Base-by-base conservation (phyloP, 257 asterid species). In the Ocimum tenuiflorum region DNA sequence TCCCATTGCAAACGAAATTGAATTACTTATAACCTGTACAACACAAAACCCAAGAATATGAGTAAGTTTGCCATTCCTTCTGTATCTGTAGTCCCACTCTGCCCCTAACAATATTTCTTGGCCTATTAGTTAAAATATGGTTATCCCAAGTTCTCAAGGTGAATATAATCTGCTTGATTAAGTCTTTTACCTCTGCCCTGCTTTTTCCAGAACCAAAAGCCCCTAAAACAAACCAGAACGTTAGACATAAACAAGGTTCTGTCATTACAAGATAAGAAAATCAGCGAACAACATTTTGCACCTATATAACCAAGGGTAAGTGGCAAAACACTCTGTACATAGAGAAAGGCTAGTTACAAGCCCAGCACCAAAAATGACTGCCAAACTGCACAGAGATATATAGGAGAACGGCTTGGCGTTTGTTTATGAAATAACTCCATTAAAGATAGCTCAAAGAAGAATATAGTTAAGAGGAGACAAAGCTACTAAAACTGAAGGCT, bases 291-390 rank as follows among this genome's bases (percentile, higher is more conserved):
- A 46, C 50, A 60, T 42, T 70, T 13, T 74, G 45, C 60, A 91
- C 98, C 98, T 72, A 91, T 91, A 78, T 91, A 91, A 75, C 98
- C 96, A 79, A 89, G 98, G 67, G 96, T 91, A 60, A 89, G 91
- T 42, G 98, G 98, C 75, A 91, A 62, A 76, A 91, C 96, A 73
- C 98, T 91, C 67, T n/a, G 98, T 91, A 70, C 96, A 91, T 12
- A 96, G 96, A n/a, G 98, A 91, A 71, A 91, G 95, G 82, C 98
- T 89, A 64, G 96, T 91, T 24, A 89, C 98, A 50, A 91, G 95
- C 57, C 98, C 98, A 3, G 98, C 98, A 58, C 96, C 95, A 69
- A 91, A 91, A 74, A 91, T 91, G 73, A 89, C 96, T 14, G 89
- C 90, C 81, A 91, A 80, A 81, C 98, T 91, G 98, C 76, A 69